Evolutionary conservation across 2,329 filamentous ascomycete species (phyloP), one percentile per base, ranked within the genome.

Genomic region (Madurella mycetomatis): DNA sequence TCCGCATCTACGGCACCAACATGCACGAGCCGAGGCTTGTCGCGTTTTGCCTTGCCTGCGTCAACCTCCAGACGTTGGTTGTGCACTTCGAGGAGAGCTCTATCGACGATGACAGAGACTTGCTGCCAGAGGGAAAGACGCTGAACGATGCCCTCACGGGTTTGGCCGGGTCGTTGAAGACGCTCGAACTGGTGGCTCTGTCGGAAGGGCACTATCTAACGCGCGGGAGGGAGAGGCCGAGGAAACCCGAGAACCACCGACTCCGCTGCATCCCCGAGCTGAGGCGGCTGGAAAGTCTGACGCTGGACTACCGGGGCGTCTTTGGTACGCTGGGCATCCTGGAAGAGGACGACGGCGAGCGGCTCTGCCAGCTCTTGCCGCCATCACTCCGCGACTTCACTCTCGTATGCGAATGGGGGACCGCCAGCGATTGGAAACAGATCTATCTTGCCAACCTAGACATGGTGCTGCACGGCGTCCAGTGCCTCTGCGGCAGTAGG

Each of bases 231-330:
- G 64, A 66, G 43, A 51, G 64, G 16, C 64, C 64, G 1, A 55
- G 63, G 40, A 66, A 66, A 47, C 63, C 59, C 2, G 64, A 66
- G 49, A 66, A 66, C 41, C 64, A 66, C 56, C 59, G 64, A 3
- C 58, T 66, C 1, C 59, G 53, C 1, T 66, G 64, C 50, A 64
- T 65, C 16, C 58, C 64, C 15, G 51, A 60, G 16, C 60, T 66
- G 1, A 46, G 32, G 15, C 44, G 51, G 1, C 60, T 66, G 2
- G 53, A 61, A 15, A 60, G 47, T 30, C 49, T 66, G n/a, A 63
- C 56, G 11, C 54, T 64, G 15, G 64, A 66, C 45, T 66, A 64
- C 53, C 61, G 64, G 1, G 63, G 64, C 31, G 56, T 66, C 9
- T 66, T 64, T 46, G 64, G 64, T 15, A 66, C 64, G 11, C 47